Evolutionary conservation across 2,329 filamentous ascomycete genomes (phyloP).

Genomic region (Pseudogymnoascus sp.): DNA sequence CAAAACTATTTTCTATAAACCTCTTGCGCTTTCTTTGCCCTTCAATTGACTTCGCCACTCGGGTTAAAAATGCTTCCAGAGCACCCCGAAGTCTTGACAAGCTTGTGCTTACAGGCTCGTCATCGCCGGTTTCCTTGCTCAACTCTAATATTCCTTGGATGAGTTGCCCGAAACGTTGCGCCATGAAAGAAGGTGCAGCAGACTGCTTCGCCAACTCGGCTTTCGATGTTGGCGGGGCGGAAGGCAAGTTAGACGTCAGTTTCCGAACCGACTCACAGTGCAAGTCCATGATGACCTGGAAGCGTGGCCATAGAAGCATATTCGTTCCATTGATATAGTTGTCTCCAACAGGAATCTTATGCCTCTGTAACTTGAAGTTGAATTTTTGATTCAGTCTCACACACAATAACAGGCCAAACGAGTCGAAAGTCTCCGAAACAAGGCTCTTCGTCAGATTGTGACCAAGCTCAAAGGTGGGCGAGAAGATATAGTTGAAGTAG

Average conservation of each 20-base stretch:
- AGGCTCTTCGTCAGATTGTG: slow-evolving; percentile 68
- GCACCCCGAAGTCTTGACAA: slow-evolving; percentile 69
- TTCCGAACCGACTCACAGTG: slow-evolving; percentile 80
- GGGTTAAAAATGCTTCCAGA: slow-evolving; percentile 73
- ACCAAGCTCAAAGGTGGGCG: slow-evolving; percentile 79
- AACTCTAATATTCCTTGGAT: slow-evolving; percentile 75
- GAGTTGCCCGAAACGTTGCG: slow-evolving; percentile 92
- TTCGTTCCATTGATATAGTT: slow-evolving; percentile 88
- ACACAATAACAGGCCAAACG: slow-evolving; percentile 78
- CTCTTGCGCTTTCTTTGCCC: slow-evolving; percentile 75
- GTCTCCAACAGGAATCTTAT: slow-evolving; percentile 82
- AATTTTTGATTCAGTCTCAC: slow-evolving; percentile 89
- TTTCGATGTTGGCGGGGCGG: slow-evolving; percentile 33
- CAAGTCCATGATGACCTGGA: slow-evolving; percentile 87
- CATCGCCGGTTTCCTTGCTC: slow-evolving; percentile 84
- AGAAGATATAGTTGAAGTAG: slow-evolving; percentile 81
- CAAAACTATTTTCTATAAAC: slow-evolving; percentile 95
- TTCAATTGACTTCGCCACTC: slow-evolving; percentile 64
- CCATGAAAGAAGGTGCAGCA: slow-evolving; percentile 81
- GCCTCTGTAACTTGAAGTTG: slow-evolving; percentile 85
- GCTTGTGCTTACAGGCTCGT: slow-evolving; percentile 83
- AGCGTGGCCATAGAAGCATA: slow-evolving; percentile 93
- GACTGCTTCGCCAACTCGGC: slow-evolving; percentile 53
- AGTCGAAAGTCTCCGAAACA: slow-evolving; percentile 69
- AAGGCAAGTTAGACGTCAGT: slow-evolving; percentile 46